A percentile compares a stretch with the other conserved stretches of the same genome.
phyloP scores from a whole-genome alignment of 2,329 filamentous ascomycete genomes.

The Elsinoe australis region DNA sequence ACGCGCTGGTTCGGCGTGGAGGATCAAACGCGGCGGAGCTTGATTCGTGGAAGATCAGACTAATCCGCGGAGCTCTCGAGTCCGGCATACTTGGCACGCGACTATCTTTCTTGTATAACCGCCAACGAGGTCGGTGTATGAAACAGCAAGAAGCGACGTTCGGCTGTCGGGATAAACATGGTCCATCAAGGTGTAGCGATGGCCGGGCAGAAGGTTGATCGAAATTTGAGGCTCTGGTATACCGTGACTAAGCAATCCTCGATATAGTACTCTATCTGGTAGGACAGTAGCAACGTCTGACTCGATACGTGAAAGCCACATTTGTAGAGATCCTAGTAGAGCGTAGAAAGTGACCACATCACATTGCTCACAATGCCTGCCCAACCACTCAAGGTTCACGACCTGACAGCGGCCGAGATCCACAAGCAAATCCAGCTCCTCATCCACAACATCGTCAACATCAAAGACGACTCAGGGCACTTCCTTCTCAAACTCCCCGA shows the following conservation, averaged over 20 bases:
- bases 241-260: background rate
- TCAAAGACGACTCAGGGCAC: conserved; percentile 65
- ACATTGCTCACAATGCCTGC: conserved; percentile 31
- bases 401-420: conserved; percentile 38
- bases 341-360: background rate
- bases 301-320: too few relatives aligned
- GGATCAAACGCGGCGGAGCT: background rate
- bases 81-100: conserved; percentile 6
- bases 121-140: conserved; percentile 1
- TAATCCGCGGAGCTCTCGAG: background rate
- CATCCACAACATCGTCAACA: conserved; percentile 68
- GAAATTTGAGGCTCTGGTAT: conserved; percentile 1
- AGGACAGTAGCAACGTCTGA: too few relatives aligned
- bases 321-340: too few relatives aligned
- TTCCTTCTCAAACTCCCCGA: conserved; percentile 65
- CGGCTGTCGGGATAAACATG: conserved; percentile 8
- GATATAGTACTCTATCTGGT: conserved; percentile 4
- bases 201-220: background rate
- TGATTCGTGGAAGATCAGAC: conserved; percentile 12
- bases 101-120: background rate
- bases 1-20: background rate
- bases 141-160: background rate
- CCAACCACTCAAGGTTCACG: conserved; percentile 31
- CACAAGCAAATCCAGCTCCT: conserved; percentile 55
- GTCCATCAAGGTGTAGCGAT: background rate